These are phyloP conservation scores for Botrytis byssoidea DNA, from an alignment of 2,329 filamentous ascomycete genomes.

Conservation along the genomic window DNA sequence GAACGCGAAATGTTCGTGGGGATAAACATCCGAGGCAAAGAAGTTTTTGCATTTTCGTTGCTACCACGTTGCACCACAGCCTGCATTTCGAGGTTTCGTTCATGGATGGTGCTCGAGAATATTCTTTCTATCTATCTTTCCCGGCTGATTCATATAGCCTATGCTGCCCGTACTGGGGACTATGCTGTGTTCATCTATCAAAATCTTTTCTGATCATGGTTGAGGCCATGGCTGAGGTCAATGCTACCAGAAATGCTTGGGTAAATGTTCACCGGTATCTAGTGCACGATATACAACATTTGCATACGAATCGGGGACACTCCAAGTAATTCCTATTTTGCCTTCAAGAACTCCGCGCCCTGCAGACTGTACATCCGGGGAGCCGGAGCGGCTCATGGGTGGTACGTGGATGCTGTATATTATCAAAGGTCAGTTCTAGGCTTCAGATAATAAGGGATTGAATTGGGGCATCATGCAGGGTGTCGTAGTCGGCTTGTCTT, in stretches of 20 bases:
- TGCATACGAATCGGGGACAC: constrained; percentile 8
- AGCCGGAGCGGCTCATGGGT: background rate
- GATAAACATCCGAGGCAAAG: background rate
- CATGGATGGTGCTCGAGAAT: constrained; percentile 13
- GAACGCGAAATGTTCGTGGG: constrained; percentile 6
- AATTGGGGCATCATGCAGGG: background rate
- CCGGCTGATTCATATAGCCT: background rate
- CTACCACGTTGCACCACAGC: constrained; percentile 13
- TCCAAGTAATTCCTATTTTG: background rate
- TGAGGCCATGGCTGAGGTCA: background rate
- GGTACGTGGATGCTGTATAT: background rate
- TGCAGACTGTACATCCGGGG: background rate
- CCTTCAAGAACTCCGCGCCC: background rate
- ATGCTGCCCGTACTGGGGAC: background rate
- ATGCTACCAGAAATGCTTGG: background rate
- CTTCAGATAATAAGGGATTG: background rate
- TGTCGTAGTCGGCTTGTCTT: background rate
- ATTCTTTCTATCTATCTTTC: constrained; percentile 6
- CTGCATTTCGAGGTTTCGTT: background rate
- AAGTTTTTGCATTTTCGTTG: constrained; percentile 17
- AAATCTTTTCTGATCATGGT: background rate
- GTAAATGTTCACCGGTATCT: background rate
- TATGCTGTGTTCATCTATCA: constrained; percentile 13
- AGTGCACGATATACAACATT: background rate
- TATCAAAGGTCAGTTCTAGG: background rate